A percentile compares a stretch with the other conserved stretches of the same genome.
Conservation (phyloP, 2,329 filamentous ascomycete genomes). For the Aspergillus fijiensis region DNA sequence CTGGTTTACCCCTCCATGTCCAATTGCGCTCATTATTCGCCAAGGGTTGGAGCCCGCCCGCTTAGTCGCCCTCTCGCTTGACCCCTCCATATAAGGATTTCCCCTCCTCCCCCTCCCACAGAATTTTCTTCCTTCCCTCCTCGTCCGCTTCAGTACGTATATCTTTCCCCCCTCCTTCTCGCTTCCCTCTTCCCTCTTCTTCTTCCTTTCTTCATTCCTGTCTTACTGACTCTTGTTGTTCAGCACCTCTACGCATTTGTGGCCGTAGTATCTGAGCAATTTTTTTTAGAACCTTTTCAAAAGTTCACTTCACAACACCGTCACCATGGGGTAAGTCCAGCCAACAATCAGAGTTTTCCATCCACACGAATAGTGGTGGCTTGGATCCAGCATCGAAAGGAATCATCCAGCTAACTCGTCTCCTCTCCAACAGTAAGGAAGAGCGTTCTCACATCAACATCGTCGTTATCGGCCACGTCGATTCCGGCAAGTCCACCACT, state of each 20-base stretch:
- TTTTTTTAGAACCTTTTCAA: slow-evolving; percentile 41
- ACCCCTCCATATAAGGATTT: slow-evolving; percentile 50
- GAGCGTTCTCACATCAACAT: slow-evolving; percentile 96
- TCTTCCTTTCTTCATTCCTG: slow-evolving; percentile 25
- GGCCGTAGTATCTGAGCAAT: slow-evolving; percentile 54
- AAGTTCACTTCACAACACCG: slow-evolving; percentile 42
- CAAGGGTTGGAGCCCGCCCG: slow-evolving; percentile 38
- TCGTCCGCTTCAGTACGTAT: slow-evolving; percentile 50
- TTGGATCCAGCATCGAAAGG: slow-evolving; percentile 9
- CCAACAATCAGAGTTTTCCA: not conserved
- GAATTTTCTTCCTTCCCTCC: slow-evolving; percentile 38
- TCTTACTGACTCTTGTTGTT: slow-evolving; percentile 31
- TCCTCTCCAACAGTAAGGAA: slow-evolving; percentile 69
- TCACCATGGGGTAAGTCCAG: slow-evolving; percentile 62
- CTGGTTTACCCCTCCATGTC: slow-evolving; percentile 26
- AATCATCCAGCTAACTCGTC: slow-evolving; percentile 7
- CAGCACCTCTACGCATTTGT: slow-evolving; percentile 52
- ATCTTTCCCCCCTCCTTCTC: slow-evolving; percentile 29
- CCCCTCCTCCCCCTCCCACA: slow-evolving; percentile 45
- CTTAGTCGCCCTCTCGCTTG: slow-evolving; percentile 43
- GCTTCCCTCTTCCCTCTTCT: slow-evolving; percentile 18
- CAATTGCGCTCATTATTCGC: slow-evolving; percentile 27
- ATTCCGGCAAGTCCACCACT: slow-evolving; percentile 98
- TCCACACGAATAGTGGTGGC: not conserved
- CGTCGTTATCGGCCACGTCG: slow-evolving; percentile 99